Evolutionary conservation across 2,329 filamentous ascomycete species (phyloP), one percentile per base, ranked within the genome.

Genomic region (Incumbomyces delicatus): DNA sequence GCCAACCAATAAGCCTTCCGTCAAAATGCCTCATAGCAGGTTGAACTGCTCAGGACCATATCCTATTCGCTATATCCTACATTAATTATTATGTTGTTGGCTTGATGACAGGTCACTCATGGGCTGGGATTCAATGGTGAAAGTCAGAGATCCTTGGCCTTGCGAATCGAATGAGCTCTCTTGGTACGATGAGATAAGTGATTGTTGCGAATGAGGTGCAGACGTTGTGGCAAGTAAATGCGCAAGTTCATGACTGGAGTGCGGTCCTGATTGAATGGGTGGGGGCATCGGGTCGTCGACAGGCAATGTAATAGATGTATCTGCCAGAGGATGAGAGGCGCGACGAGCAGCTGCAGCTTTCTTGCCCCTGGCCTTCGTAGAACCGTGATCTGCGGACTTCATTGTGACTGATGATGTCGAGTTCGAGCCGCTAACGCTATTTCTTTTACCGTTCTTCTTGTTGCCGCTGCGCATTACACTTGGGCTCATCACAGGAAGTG

Each of bases 401-500:
- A 3, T 5, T 44, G 31, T 35, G 12, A 31, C 8, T 22, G 41
- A 35, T 7, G 40, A 33, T 17, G 27, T 33, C n/a, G 40, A 31
- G 29, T 30, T 42, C 14, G 22, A 17, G 14, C 29, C 29, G 16
- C 16, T 35, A 6, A 27, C 4, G 12, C 41, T 44, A 17, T 16
- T 16, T 27, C 22, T 36, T 2, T 14, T 27, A 14, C 16, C 16
- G 31, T 36, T 22, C 31, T 27, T 44, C 18, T 35, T 44, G 22
- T 30, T 33, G 7, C 16, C 16, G 32, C 33, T 44, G 41, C 32
- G 41, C 30, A 44, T 44, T 8, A 44, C 41, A 7, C 6, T 20
- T 3, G 41, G 41, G 18, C 41, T 44, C 41, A 44, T 44, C 13
- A 44, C 27, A 12, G 41, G 41, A n/a, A 44, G 31, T n/a, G 41